Base-by-base conservation (phyloP, 202 grass and related monocot species). In the Zizania palustris region DNA sequence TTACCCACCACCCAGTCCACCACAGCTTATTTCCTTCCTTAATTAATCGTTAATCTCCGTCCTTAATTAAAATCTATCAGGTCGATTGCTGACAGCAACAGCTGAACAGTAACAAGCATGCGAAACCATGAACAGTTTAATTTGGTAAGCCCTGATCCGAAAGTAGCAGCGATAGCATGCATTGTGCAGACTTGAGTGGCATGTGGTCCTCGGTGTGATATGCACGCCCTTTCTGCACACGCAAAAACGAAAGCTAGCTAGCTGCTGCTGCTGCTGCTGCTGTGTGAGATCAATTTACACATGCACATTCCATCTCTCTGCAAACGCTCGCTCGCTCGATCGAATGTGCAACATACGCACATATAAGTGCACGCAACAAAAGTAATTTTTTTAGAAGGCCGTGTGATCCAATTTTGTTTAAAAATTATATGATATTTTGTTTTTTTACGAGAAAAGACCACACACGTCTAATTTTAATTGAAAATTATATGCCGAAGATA, bases 181-280 rank as follows among this genome's bases (percentile, higher is more conserved):
- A 57, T n/a, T 37, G 51, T 14, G 2, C 7, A 54, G 61, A 0
- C 13, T 19, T 18, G 40, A 20, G 51, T 55, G 19, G 51, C 51
- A 55, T 35, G 73, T 82, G 85, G 85, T 78, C 79, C 79, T 78
- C 61, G 0, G 73, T 82, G 73, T 82, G 67, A 20, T 56, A 53
- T 36, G 60, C 73, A 87, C 73, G 79, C 60, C 60, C 79, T 73
- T 80, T 56, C 70, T 38, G 70, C 58, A 8, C 81, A 88, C 76
- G 81, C 86, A 65, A 88, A 74, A 65, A 76, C 65, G 76, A 80
- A 63, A 88, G 79, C 11, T 13, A 20, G 14, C 48, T 22, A 28
- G 28, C 28, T 28, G 2, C 46, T 11, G 11, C 39, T 49, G 67
- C 9, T 58, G 21, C 4, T 67, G 20, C 5, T 7, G 43, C 5